Evolutionary conservation across 768 basidiomycete genomes (phyloP), one percentile per base, ranked within the genome.

Genomic region (Naganishia vaughanmartiniae): DNA sequence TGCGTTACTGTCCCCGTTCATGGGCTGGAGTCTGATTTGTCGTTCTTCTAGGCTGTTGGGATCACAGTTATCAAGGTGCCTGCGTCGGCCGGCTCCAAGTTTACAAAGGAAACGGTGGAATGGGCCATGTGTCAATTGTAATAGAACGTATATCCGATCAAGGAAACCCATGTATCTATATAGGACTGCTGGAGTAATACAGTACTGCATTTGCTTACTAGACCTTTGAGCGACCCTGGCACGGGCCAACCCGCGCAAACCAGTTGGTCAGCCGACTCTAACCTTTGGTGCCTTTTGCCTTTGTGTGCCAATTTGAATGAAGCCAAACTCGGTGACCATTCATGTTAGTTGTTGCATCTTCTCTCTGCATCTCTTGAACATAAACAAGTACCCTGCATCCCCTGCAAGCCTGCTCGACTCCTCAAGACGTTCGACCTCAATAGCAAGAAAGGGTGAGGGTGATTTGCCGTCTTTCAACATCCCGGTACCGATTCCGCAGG

Each of bases 51-150:
- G 79, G 70, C 57, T 14, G 36, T 74, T 31, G 79, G 78, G 10
- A 63, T 78, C n/a, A 70, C 70, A 28, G n/a, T 76, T 5, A 54
- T 80, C 33, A 42, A 48, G 7, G 75, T 80, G 0, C 76, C 79
- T 6, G 56, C 48, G 1, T 30, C 51, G 14, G 65, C 63, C 1
- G 72, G 56, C 2, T 74, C 67, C 30, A 55, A 76, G 68, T 80
- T 80, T 66, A 75, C 72, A 24, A 72, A 69, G 21, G 72, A 75
- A 5, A 66, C 67, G 4, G 79, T 80, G 0, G 66, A 74, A 48
- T 77, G 75, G 75, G 77, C 79, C 0, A 74, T 80, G 76, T 71
- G 60, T 1, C 51, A 48, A 58, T 71, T 78, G 48, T 28, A 46
- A 39, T 58, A 7, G 17, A 42, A 15, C 12, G 42, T 42, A 42